Percentiles rank a stretch among this genome's conserved stretches.
These are phyloP conservation scores for Pseudogymnoascus pannorum DNA, from an alignment of 2,329 filamentous ascomycete genomes.

Conservation along the genomic window DNA sequence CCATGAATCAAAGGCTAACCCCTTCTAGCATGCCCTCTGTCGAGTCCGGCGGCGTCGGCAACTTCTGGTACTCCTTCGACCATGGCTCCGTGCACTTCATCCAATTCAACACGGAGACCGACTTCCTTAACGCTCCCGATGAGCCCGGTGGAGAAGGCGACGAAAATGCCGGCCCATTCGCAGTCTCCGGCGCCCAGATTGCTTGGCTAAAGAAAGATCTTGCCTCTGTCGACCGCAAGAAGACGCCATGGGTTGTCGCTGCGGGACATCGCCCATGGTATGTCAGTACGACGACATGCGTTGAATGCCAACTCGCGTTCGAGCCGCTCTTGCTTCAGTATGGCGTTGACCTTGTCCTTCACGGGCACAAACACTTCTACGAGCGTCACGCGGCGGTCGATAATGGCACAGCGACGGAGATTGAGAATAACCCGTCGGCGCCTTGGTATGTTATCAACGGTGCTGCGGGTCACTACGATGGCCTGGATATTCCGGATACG, in stretches of 20 bases:
- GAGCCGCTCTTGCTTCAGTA: constrained; percentile 37
- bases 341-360: constrained; percentile 39
- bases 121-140: constrained; percentile 44
- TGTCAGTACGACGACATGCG: constrained; percentile 29
- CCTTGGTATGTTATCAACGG: constrained; percentile 27
- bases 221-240: constrained; percentile 26
- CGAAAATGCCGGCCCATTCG: constrained; percentile 42
- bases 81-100: constrained; percentile 35
- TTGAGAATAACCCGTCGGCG: constrained; percentile 19
- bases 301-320: constrained; percentile 39
- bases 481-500: constrained; percentile 20
- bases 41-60: constrained; percentile 39
- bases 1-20: constrained; percentile 27
- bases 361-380: constrained; percentile 39
- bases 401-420: constrained; percentile 1
- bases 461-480: constrained; percentile 27
- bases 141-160: constrained; percentile 25
- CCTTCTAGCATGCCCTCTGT: constrained; percentile 42
- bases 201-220: constrained; percentile 34
- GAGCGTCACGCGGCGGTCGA: constrained; percentile 25
- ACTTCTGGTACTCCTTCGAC: constrained; percentile 46
- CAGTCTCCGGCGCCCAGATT: constrained; percentile 36
- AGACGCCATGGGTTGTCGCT: constrained; percentile 44
- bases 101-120: constrained; percentile 46
- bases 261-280: constrained; percentile 45